These are phyloP conservation scores for Meyerozyma athensensis DNA, from an alignment of 1,139 yeast genomes.

Conservation along the genomic window DNA sequence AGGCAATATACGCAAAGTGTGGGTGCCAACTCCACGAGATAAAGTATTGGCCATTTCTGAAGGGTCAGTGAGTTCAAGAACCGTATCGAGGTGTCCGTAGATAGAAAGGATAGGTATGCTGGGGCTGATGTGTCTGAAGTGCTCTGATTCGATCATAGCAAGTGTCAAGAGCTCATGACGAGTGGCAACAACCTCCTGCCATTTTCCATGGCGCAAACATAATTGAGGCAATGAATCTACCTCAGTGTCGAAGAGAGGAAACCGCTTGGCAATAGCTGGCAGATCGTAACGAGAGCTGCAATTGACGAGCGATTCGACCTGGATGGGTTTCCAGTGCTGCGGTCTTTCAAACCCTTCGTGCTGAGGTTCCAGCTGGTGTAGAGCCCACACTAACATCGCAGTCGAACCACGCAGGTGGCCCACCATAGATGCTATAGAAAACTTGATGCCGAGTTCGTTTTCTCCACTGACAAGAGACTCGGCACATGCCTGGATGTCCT, in stretches of 20 bases:
- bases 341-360: slow-evolving; percentile 7
- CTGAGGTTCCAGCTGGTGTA: slow-evolving; percentile 22
- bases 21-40: slow-evolving; percentile 45
- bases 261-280: slow-evolving; percentile 33
- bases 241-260: slow-evolving; percentile 17
- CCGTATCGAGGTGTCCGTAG: slow-evolving; percentile 64
- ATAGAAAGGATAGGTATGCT: slow-evolving; percentile 58
- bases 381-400: slow-evolving; percentile 74
- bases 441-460: slow-evolving; percentile 33
- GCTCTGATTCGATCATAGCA: slow-evolving; percentile 45
- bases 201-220: slow-evolving; percentile 47
- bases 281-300: slow-evolving; percentile 61
- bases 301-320: slow-evolving; percentile 43
- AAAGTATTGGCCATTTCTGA: slow-evolving; percentile 54
- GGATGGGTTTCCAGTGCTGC: slow-evolving; percentile 2
- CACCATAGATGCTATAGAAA: slow-evolving; percentile 52
- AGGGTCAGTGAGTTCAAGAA: slow-evolving; percentile 64
- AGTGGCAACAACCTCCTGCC: slow-evolving; percentile 36
- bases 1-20: slow-evolving; percentile 53
- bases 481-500: slow-evolving; percentile 56
- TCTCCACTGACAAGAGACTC: slow-evolving; percentile 36
- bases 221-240: slow-evolving; percentile 25
- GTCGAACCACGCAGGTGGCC: slow-evolving; percentile 81
- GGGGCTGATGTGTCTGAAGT: slow-evolving; percentile 37
- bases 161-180: slow-evolving; percentile 50